Percentiles rank a stretch among this genome's conserved stretches.
These are phyloP conservation scores for Craspedostauros australis DNA, from an alignment of 108 stramenopile species.

Conservation along the genomic window DNA sequence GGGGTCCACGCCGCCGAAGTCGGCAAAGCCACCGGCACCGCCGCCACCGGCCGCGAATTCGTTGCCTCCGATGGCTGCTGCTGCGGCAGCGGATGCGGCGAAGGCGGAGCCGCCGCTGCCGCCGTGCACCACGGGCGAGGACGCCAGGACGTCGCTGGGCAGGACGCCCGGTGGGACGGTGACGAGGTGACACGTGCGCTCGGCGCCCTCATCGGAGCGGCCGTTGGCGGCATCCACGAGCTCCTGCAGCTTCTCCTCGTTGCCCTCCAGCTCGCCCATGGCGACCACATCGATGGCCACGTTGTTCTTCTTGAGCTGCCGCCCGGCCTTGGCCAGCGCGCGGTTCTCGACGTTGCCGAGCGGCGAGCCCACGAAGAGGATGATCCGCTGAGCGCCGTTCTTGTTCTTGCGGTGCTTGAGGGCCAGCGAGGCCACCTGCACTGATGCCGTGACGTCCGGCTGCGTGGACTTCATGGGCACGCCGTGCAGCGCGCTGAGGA, in stretches of 20 bases:
- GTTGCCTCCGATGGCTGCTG: conserved; percentile 19
- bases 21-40: conserved; percentile 76
- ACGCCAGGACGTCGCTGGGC: conserved; percentile 90
- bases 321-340: conserved; percentile 72
- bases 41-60: conserved; percentile 43
- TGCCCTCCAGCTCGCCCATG: conserved; percentile 88
- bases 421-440: conserved; percentile 94
- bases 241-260: conserved; percentile 82
- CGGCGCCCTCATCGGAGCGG: conserved; percentile 48
- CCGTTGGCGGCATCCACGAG: conserved; percentile 94
- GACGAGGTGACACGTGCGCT: conserved; percentile 86
- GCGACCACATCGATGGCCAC: conserved; percentile 93
- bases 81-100: conserved; percentile 38
- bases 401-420: conserved; percentile 97
- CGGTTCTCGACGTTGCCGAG: conserved; percentile 39
- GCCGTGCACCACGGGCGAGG: conserved; percentile 76
- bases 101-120: conserved; percentile 50
- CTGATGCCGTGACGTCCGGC: conserved; percentile 71
- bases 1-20: conserved; percentile 93
- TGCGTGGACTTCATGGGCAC: conserved; percentile 24
- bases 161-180: conserved; percentile 92
- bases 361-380: conserved; percentile 90
- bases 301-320: conserved; percentile 92
- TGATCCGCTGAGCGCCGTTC: conserved; percentile 93
- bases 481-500: conserved; percentile 76